Base-by-base conservation (phyloP, 768 basidiomycete genomes). In the Pleurotus ostreatus region DNA sequence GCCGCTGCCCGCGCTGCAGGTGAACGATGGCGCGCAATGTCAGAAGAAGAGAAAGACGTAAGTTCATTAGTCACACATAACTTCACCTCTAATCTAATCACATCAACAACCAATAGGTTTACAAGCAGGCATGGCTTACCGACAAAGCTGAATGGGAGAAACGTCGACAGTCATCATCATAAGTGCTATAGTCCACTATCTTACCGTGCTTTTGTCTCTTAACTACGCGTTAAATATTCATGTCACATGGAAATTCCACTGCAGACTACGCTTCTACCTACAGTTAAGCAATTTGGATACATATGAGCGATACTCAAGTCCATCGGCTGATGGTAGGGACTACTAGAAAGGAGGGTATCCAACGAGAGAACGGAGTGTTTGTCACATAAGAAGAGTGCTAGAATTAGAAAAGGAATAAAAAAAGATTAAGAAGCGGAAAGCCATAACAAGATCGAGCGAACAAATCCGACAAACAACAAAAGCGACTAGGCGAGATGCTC, bases 41-140 rank as follows among this genome's bases (percentile, higher is more conserved):
- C 69, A 5, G 11, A 45, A 1, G 63, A 62, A n/a, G 71, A 72
- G 55, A 73, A 70, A 58, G 60, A 62, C 6, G 73, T 71, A 20
- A 38, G 62, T 55, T 23, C 5, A 22, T n/a, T 9, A 41, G 30
- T 41, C 13, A 13, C 37, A 3, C 4, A 18, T 7, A 15, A 16
- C 20, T 5, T 25, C 34, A 25, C 18, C n/a, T 30, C 26, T 22
- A 20, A n/a, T 40, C n/a, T 22, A 22, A n/a, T 40, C n/a, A 25
- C 23, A 39, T 22, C 11, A 16, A 41, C 25, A 8, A 40, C 11
- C 41, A 44, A 44, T 13, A 53, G 51, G 18, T 22, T 6, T 53
- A 53, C 51, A 12, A 9, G 18, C 37, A 53, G 15, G 51, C 51
- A 23, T 53, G 18, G 20, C 9, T 11, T n/a, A 15, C n/a, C n/a